Evolutionary conservation across 2,329 filamentous ascomycete genomes (phyloP).

Genomic region (Thielaviopsis ethacetica): DNA sequence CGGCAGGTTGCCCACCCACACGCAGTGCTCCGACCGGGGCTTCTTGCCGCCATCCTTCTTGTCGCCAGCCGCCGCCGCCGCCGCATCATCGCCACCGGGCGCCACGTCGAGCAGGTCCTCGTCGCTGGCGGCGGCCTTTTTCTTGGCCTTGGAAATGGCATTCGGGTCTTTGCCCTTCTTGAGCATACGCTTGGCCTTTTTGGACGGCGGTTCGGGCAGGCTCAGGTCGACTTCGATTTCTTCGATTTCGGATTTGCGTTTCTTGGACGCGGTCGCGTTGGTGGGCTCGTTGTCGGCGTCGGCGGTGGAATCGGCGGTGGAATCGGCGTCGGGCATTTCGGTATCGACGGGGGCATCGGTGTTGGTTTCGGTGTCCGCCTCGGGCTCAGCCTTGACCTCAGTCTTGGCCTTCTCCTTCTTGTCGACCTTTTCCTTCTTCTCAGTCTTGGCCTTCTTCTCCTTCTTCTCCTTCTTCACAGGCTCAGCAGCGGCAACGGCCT

Average conservation of each 20-base stretch:
- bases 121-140: constrained; percentile 23
- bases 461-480: constrained; percentile 1
- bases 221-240: constrained; percentile 81
- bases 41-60: constrained; percentile 26
- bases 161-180: constrained; percentile 60
- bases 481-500: not conserved
- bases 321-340: not conserved
- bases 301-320: not conserved
- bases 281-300: not conserved
- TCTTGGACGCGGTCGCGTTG: constrained; percentile 29
- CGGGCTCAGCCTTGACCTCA: not conserved
- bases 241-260: constrained; percentile 54
- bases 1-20: constrained; percentile 95
- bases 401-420: not conserved
- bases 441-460: not conserved
- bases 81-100: constrained; percentile 14
- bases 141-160: constrained; percentile 23
- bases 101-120: constrained; percentile 13
- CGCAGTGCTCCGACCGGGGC: constrained; percentile 59
- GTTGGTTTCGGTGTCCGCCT: not conserved
- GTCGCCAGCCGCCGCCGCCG: constrained; percentile 16
- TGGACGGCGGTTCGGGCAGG: constrained; percentile 87
- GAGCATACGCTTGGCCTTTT: constrained; percentile 74
- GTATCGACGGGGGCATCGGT: not conserved
- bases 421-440: not conserved